Evolutionary conservation across 2,329 filamentous ascomycete species (phyloP).

Genomic region (Xylaria sp.): DNA sequence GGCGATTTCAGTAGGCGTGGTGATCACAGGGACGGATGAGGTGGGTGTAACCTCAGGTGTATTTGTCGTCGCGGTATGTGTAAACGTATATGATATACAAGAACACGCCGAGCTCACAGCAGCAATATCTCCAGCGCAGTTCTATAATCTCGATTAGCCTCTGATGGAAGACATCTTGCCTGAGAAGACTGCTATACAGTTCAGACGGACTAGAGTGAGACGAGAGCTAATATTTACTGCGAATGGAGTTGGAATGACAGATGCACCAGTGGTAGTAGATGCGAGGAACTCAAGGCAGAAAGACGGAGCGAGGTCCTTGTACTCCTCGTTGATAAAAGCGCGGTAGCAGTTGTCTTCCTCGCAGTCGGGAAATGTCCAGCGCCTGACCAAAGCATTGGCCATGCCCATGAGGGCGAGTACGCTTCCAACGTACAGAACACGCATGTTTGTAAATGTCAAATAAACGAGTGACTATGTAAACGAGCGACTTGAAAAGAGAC

Average conservation of each 20-base stretch:
- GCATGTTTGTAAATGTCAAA: constrained; percentile 38
- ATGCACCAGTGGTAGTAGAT: constrained; percentile 35
- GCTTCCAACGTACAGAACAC: constrained; percentile 36
- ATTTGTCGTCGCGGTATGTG: constrained; percentile 29
- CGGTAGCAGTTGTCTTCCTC: constrained; percentile 35
- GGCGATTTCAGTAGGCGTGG: constrained; percentile 18
- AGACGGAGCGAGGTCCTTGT: constrained; percentile 25
- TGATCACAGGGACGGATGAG: constrained; percentile 19
- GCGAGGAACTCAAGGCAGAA: constrained; percentile 38
- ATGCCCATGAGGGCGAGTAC: constrained; percentile 42
- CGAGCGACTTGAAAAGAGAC: neutral
- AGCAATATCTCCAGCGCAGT: constrained; percentile 30
- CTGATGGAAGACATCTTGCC: neutral
- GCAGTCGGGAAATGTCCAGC: constrained; percentile 30
- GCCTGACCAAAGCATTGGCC: constrained; percentile 37
- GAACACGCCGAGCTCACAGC: constrained; percentile 38
- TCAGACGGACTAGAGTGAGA: neutral
- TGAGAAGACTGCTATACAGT: neutral
- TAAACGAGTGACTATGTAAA: constrained; percentile 21
- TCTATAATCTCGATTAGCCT: constrained; percentile 24
- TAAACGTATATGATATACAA: constrained; percentile 37
- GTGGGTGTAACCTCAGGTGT: constrained; percentile 20
- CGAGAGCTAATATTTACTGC: constrained; percentile 21
- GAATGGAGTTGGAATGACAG: constrained; percentile 36
- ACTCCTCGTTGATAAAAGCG: constrained; percentile 27